A percentile compares a stretch with the other conserved stretches of the same genome.
phyloP scores from a whole-genome alignment of 2,329 filamentous ascomycete genomes.

The Aspergillus candidus region DNA sequence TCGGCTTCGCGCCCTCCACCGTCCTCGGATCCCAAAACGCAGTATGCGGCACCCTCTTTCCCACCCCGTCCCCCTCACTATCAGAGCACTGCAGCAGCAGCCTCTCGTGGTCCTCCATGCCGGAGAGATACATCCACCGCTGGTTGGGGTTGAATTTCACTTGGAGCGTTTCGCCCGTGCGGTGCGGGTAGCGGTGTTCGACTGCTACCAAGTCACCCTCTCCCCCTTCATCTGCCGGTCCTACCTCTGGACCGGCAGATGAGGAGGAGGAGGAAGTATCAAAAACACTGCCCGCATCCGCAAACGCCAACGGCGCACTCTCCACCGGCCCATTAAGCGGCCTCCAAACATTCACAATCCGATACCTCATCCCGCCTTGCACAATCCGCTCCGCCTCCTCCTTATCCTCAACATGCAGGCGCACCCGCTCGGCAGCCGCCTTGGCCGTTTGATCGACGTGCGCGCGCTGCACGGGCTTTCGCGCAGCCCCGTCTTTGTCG shows the following conservation, averaged over 20 bases:
- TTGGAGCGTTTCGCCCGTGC: conserved; percentile 67
- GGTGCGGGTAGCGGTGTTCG: conserved; percentile 66
- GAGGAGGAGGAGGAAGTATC: conserved; percentile 32
- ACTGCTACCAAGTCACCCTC: conserved; percentile 59
- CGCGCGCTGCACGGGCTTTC: conserved; percentile 63
- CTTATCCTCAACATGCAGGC: conserved; percentile 54
- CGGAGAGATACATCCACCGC: conserved; percentile 73
- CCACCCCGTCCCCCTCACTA: conserved; percentile 47
- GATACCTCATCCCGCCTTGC: conserved; percentile 54
- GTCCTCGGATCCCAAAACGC: conserved; percentile 74
- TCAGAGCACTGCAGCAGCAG: conserved; percentile 75
- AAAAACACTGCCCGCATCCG: conserved; percentile 49
- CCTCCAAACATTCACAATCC: conserved; percentile 85
- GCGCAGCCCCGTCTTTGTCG: conserved; percentile 50
- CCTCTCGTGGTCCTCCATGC: conserved; percentile 68
- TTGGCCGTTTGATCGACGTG: conserved; percentile 77
- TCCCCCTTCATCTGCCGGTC: no score
- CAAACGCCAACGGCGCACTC: conserved; percentile 52
- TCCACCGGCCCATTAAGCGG: conserved; percentile 56
- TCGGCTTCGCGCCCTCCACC: conserved; percentile 59
- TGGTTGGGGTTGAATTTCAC: conserved; percentile 58
- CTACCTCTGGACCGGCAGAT: no score
- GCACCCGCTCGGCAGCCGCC: conserved; percentile 62
- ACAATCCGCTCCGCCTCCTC: conserved; percentile 63
- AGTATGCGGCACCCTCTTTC: conserved; percentile 57